Percentiles rank a stretch among this genome's conserved stretches.
These are phyloP conservation scores for Sugiyamaella neomexicana DNA, from an alignment of 1,139 yeast genomes.

Conservation along the genomic window DNA sequence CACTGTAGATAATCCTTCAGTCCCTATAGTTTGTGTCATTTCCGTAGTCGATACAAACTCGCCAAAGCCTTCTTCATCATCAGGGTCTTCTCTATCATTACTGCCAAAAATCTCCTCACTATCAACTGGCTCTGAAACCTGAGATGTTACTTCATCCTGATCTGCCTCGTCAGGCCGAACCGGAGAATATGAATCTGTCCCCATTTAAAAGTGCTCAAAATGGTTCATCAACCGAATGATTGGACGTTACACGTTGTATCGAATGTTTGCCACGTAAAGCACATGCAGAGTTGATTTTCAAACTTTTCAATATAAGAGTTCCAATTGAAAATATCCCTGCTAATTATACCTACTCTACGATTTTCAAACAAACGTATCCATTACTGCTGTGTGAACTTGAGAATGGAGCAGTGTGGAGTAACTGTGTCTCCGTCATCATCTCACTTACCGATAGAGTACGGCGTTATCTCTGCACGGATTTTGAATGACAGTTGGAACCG, in stretches of 20 bases:
- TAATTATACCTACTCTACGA: too few species aligned
- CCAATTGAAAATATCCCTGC: too few species aligned
- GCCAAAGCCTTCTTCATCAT: constrained; percentile 14
- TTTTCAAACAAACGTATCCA: too few species aligned
- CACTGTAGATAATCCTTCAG: constrained; percentile 1
- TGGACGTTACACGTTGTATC: too few species aligned
- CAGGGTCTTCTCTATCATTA: not conserved
- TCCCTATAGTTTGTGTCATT: not conserved
- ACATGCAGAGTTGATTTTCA: too few species aligned
- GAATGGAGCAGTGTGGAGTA: too few species aligned
- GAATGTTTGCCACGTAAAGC: too few species aligned
- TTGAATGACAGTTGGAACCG: not conserved
- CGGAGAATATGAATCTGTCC: not conserved
- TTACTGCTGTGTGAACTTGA: too few species aligned
- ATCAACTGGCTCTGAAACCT: not conserved
- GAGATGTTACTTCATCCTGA: not conserved
- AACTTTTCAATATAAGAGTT: too few species aligned
- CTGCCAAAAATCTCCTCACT: constrained; percentile 1
- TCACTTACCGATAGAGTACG: not conserved
- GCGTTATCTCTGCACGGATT: not conserved
- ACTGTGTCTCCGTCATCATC: not conserved
- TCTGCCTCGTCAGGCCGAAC: not conserved
- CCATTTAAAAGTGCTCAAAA: not conserved
- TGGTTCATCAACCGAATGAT: not conserved
- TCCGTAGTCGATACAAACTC: constrained; percentile 9